phyloP scores from a whole-genome alignment of 371 early-diverging fungal species.

The Dipsacomyces acuminosporus region DNA sequence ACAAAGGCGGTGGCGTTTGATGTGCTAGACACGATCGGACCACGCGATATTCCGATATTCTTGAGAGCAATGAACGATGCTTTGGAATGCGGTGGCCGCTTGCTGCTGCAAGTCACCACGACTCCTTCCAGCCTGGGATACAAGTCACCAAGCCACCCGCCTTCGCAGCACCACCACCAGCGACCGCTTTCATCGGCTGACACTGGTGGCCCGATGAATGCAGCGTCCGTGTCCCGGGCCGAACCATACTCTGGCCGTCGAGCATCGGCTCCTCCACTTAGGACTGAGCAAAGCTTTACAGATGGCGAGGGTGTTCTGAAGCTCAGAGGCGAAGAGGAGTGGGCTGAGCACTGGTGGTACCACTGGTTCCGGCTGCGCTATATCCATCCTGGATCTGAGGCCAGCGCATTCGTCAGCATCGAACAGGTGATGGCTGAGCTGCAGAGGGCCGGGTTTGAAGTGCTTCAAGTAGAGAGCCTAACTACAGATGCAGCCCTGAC shows the following conservation, averaged over 20 bases:
- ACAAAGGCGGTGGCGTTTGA: conserved; percentile 41
- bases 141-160: background rate
- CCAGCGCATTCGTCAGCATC: conserved; percentile 28
- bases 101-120: conserved; percentile 37
- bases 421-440: conserved; percentile 43
- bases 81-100: conserved; percentile 23
- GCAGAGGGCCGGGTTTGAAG: conserved; percentile 42
- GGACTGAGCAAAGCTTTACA: no score
- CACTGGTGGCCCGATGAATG: no score
- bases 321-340: conserved; percentile 19
- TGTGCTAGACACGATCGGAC: conserved; percentile 30
- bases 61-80: conserved; percentile 18
- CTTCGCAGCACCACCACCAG: background rate
- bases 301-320: background rate
- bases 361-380: conserved; percentile 41
- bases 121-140: conserved; percentile 40
- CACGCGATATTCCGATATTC: conserved; percentile 23
- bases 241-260: no score
- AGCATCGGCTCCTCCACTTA: no score
- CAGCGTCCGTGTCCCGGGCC: no score
- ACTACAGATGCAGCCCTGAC: conserved; percentile 39
- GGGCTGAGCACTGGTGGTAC: conserved; percentile 47
- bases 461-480: conserved; percentile 40
- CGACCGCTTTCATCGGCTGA: no score
- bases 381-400: conserved; percentile 43